Conservation (phyloP, 352 stramenopile species). For the Phytophthora idaei region DNA sequence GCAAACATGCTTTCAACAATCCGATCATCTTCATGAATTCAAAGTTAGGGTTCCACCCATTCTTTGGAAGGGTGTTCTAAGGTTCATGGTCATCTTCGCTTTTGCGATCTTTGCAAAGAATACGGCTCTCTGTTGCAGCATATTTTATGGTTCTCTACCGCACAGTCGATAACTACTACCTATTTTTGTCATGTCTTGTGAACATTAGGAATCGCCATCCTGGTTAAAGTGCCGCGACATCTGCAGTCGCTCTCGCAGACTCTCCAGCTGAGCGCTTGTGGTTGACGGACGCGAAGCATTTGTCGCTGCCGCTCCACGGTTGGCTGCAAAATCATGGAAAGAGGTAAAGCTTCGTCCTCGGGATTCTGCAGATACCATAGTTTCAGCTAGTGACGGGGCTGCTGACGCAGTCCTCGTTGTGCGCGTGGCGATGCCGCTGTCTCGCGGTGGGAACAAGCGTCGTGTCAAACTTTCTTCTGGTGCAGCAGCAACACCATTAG, state of each 20-base stretch:
- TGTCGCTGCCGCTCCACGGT: constrained; percentile 22
- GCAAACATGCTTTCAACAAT: too few relatives aligned
- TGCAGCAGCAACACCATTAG: constrained; percentile 11
- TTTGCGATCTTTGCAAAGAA: too few relatives aligned
- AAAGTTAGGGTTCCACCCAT: too few relatives aligned
- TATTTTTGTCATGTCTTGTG: not conserved
- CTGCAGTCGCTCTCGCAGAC: constrained; percentile 36
- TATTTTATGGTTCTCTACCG: constrained; percentile 4
- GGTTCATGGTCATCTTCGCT: too few relatives aligned
- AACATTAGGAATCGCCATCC: not conserved
- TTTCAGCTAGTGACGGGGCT: constrained; percentile 21
- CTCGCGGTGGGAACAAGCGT: constrained; percentile 47
- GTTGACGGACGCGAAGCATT: constrained; percentile 27
- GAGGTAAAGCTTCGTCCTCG: constrained; percentile 58
- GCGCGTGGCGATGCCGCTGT: constrained; percentile 14
- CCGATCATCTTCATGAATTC: too few relatives aligned
- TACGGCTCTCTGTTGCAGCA: not conserved
- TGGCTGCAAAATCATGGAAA: constrained; percentile 47
- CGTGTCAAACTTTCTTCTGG: constrained; percentile 49
- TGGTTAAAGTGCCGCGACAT: constrained; percentile 42
- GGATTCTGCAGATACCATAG: constrained; percentile 15
- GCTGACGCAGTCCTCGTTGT: constrained; percentile 27
- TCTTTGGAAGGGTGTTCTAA: too few relatives aligned
- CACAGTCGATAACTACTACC: constrained; percentile 2
- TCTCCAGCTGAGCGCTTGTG: constrained; percentile 34